Evolutionary conservation across 73 alveolate species (phyloP), one percentile per base, ranked within the genome.

Genomic region (Paramecium biaurelia): DNA sequence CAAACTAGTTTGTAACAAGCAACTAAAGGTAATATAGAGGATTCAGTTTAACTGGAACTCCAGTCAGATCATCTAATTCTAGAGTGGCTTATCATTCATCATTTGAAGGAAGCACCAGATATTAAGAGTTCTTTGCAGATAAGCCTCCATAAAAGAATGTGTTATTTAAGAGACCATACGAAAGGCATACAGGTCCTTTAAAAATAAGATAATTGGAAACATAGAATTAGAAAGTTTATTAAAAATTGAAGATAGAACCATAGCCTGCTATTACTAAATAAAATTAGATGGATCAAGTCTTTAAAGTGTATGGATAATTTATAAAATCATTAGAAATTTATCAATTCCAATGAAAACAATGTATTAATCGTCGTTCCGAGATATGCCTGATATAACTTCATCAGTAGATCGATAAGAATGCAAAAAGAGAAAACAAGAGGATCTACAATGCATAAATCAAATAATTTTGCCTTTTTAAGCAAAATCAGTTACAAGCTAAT

Each of bases 21-120:
- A 63, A 63, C 26, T n/a, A 63, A 24, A 63, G 84, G 21, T 63
- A 63, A 32, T 63, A 63, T 63, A 20, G 84, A 32, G 84, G 84
- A 26, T 63, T 63, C 26, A 63, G 84, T 63, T 63, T 63, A 24
- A 63, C 43, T 30, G 84, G 84, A 63, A 63, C 84, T 63, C 84
- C 84, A 11, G 26, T 0, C 1, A 9, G 84, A 30, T 23, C 84
- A 12, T 8, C 24, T 63, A 32, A 30, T 26, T 26, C 47, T 12
- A 18, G 68, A 63, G 84, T n/a, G 23, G 41, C 84, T 41, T 26
- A 63, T 32, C 84, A 63, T 63, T 30, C 84, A 26, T 32, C 84
- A 63, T 63, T 63, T 26, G 84, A 63, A 32, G 84, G 84, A 5
- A 63, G 84, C 26, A 63, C 84, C 15, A 5, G 84, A 63, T 24